A percentile compares a stretch with the other conserved stretches of the same genome.
These are phyloP conservation scores for Diaporthe longicolla DNA, from an alignment of 2,329 filamentous ascomycete genomes.

Conservation along the genomic window DNA sequence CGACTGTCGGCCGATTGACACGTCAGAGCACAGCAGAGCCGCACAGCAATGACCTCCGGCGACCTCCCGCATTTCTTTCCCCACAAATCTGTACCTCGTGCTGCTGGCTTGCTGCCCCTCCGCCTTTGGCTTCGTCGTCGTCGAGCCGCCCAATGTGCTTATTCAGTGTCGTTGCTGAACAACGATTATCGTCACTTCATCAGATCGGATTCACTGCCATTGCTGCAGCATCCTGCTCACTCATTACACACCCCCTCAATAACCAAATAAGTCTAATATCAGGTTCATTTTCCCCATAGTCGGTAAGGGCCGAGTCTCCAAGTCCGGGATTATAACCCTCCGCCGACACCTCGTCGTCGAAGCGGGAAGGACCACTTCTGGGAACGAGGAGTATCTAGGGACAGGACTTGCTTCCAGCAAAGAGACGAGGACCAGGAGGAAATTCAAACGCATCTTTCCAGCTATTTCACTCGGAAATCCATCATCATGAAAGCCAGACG, in stretches of 20 bases:
- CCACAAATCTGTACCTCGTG: slow-evolving; percentile 32
- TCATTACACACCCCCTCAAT: background rate
- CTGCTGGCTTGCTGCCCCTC: slow-evolving; percentile 38
- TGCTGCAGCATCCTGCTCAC: background rate
- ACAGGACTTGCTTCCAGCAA: background rate
- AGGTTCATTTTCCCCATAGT: background rate
- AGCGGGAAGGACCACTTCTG: background rate
- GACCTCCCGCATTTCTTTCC: slow-evolving; percentile 17
- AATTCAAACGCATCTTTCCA: background rate
- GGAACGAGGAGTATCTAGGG: background rate
- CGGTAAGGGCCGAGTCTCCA: background rate
- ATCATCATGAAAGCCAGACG: slow-evolving; percentile 29
- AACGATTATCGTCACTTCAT: background rate
- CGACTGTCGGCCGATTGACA: slow-evolving; percentile 42
- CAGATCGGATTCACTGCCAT: background rate
- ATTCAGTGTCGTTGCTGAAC: slow-evolving; percentile 12
- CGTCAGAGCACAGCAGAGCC: slow-evolving; percentile 43
- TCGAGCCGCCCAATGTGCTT: slow-evolving; percentile 22
- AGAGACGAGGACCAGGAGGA: background rate
- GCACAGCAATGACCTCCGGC: slow-evolving; percentile 34
- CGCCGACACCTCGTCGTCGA: background rate
- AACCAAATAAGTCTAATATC: background rate
- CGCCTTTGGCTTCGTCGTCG: slow-evolving; percentile 18
- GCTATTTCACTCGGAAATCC: background rate
- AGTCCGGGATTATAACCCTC: background rate